Base-by-base conservation (phyloP, 306 rosid species). In the Lupinus albus region DNA sequence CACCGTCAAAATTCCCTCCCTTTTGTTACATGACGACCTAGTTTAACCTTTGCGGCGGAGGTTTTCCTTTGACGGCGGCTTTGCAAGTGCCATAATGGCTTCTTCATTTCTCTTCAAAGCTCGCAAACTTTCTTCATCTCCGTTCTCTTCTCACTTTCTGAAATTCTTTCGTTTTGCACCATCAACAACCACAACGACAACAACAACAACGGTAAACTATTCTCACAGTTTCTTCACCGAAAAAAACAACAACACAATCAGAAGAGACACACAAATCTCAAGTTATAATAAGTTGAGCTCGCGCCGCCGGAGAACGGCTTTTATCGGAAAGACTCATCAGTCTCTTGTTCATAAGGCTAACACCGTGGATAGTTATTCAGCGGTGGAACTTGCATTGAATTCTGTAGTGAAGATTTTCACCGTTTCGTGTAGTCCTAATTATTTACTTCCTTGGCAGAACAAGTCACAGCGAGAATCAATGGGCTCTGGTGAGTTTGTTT, bases 361-460 rank as follows among this genome's bases (percentile, higher is more conserved):
- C 46, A 17, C 32, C 28, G 21, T 65, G 28, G 30, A 60, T 5
- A 61, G 38, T 33, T 2, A 51, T 47, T 66, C 69, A 3, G 85
- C 94, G 6, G 78, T 84, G 18, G 96, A 86, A 68, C 81, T 85
- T 14, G 96, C 96, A 9, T 82, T 91, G 84, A 86, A 91, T 60
- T 91, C 91, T 2, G 97, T 91, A 25, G 97, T 91, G 21, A 91
- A 91, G 80, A 57, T 91, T 42, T 91, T 88, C 88, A 88, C 94
- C 1, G 97, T 91, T 59, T 80, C 94, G 6, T 80, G 84, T 61
- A 87, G 94, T 78, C 96, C 96, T 51, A 91, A 87, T 64, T 87
- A 88, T 84, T 44, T 84, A 39, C 94, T 88, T 50, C 97, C 97
- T 0, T 91, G 97, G 97, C 97, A 91, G 82, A 91, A 87, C 84